Evolutionary conservation across 2,329 filamentous ascomycete species (phyloP).

Genomic region (Metarhizium humberi): DNA sequence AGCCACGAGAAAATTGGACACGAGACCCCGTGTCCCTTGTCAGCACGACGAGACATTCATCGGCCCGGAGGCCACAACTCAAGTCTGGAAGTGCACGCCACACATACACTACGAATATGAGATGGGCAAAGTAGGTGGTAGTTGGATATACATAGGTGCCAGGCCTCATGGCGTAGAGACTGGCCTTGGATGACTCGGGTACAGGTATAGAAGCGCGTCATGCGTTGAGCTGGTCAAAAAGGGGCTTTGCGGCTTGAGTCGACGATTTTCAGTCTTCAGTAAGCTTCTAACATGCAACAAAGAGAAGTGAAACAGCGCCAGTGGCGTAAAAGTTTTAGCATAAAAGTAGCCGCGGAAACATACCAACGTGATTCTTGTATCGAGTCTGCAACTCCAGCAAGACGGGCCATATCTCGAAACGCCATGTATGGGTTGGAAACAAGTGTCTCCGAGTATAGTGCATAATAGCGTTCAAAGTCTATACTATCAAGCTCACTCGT

Average conservation of each 20-base stretch:
- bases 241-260: slow-evolving; percentile 6
- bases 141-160: slow-evolving; percentile 1
- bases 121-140: slow-evolving; percentile 9
- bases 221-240: slow-evolving; percentile 8
- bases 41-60: slow-evolving; percentile 6
- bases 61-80: slow-evolving; percentile 7
- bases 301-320: slow-evolving; percentile 2
- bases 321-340: not conserved
- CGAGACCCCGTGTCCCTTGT: slow-evolving; percentile 2
- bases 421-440: not conserved
- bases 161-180: not conserved
- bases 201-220: slow-evolving; percentile 6
- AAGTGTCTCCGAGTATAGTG: not conserved
- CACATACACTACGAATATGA: slow-evolving; percentile 7
- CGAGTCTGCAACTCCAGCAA: slow-evolving; percentile 7
- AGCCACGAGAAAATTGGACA: slow-evolving; percentile 9
- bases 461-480: slow-evolving; percentile 5
- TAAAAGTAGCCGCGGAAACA: not conserved
- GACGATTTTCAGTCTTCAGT: slow-evolving; percentile 7
- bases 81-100: slow-evolving; percentile 6
- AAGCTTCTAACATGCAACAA: slow-evolving; percentile 6
- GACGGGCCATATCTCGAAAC: slow-evolving; percentile 8
- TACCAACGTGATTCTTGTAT: slow-evolving; percentile 9
- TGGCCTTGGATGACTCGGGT: not conserved
- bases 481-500: slow-evolving; percentile 5